A percentile compares a stretch with the other conserved stretches of the same genome.
phyloP scores from a whole-genome alignment of 768 basidiomycete genomes.

The Pluteus cervinus region DNA sequence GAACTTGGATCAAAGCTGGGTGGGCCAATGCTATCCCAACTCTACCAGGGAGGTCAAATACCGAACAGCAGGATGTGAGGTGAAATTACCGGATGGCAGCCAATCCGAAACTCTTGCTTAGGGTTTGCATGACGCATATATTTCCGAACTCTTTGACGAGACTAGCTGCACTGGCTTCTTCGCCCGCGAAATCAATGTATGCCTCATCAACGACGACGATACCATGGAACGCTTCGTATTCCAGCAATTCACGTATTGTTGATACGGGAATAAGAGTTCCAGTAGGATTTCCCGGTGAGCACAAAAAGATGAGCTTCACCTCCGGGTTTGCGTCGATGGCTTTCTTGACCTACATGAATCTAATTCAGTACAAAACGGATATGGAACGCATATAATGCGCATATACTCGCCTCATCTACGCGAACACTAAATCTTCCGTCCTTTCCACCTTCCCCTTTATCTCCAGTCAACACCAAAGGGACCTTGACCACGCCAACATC shows the following conservation, averaged over 20 bases:
- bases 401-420: constrained; percentile 60
- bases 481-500: constrained; percentile 81
- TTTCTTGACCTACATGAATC: constrained; percentile 54
- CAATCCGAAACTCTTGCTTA: constrained; percentile 94
- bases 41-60: constrained; percentile 29
- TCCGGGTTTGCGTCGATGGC: constrained; percentile 61
- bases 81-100: constrained; percentile 81
- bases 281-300: constrained; percentile 96
- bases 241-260: constrained; percentile 62
- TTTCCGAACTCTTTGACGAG: constrained; percentile 82
- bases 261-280: constrained; percentile 78
- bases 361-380: neutral
- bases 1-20: constrained; percentile 83
- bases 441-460: constrained; percentile 68
- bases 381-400: constrained; percentile 4
- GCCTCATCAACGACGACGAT: constrained; percentile 95
- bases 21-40: constrained; percentile 88
- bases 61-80: neutral
- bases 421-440: constrained; percentile 66
- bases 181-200: constrained; percentile 87
- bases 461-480: constrained; percentile 54
- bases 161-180: constrained; percentile 54
- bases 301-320: constrained; percentile 91
- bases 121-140: constrained; percentile 90
- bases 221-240: constrained; percentile 81